Evolutionary conservation across 345 rosid genomes (phyloP).

Genomic region (Isatis tinctoria): DNA sequence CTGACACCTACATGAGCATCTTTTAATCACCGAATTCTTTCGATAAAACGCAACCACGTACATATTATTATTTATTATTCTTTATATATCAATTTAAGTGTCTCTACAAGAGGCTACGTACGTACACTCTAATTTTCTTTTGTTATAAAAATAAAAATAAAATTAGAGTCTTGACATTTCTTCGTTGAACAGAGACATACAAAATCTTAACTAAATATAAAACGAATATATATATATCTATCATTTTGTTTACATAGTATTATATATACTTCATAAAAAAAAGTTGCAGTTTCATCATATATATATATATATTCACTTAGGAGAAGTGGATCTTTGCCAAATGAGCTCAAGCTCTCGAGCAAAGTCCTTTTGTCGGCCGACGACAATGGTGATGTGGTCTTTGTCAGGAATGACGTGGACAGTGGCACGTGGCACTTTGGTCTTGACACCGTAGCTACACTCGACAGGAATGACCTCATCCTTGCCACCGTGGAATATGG

Average conservation of each 20-base stretch:
- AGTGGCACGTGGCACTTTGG: slow-evolving; percentile 60
- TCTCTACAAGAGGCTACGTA: neutral
- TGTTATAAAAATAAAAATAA: neutral
- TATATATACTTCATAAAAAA: slow-evolving; percentile 3
- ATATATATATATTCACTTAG: slow-evolving; percentile 9
- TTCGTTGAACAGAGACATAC: neutral
- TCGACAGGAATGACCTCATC: slow-evolving; percentile 85
- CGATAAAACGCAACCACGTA: neutral
- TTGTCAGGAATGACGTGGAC: slow-evolving; percentile 42
- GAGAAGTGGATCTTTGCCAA: slow-evolving; percentile 42
- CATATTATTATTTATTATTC: neutral
- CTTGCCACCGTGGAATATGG: slow-evolving; percentile 64
- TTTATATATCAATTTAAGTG: neutral
- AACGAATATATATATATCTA: neutral
- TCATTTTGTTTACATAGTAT: neutral
- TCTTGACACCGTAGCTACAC: slow-evolving; percentile 68
- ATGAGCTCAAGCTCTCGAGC: slow-evolving; percentile 74
- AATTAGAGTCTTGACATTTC: slow-evolving; percentile 8
- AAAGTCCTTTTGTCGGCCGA: slow-evolving; percentile 67
- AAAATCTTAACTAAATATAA: neutral
- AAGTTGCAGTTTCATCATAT: neutral
- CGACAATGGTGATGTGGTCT: slow-evolving; percentile 92
- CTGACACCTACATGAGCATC: neutral
- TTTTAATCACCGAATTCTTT: neutral
- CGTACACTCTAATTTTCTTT: neutral